Conservation (phyloP, 23 red algal genomes). For the Cyanidium caldarium region DNA sequence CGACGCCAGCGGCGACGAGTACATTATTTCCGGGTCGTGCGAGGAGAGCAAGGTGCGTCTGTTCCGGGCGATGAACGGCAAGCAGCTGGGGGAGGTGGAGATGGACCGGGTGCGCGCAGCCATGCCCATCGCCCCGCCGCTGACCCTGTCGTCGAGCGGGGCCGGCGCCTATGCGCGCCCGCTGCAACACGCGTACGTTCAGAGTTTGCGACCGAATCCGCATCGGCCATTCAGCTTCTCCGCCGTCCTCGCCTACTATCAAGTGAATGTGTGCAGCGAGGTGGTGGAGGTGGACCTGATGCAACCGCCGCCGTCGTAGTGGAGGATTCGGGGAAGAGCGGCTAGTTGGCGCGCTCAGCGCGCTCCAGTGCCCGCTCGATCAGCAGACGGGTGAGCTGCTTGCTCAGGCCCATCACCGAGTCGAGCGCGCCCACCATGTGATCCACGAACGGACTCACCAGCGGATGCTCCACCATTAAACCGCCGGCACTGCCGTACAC, state of each 20-base stretch:
- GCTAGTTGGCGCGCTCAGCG: not conserved
- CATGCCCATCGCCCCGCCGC: not conserved
- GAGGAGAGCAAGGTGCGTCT: conserved; percentile 65
- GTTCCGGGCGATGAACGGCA: conserved; percentile 8
- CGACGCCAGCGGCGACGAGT: conserved; percentile 43
- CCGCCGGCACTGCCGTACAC: conserved; percentile 48
- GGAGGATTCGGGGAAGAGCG: too few species aligned
- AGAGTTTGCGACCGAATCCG: conserved; percentile 15
- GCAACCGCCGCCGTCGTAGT: too few species aligned
- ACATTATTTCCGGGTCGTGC: conserved; percentile 73
- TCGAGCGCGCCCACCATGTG: conserved; percentile 14
- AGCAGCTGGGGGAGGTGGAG: conserved; percentile 11
- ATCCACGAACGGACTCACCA: conserved; percentile 5
- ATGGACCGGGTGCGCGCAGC: not conserved
- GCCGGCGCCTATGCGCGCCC: not conserved
- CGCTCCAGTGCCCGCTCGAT: not conserved
- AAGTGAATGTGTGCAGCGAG: conserved; percentile 10
- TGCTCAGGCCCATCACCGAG: conserved; percentile 18
- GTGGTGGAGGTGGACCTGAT: conserved; percentile 14
- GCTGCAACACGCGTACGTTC: conserved; percentile 8
- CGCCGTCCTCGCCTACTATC: conserved; percentile 8
- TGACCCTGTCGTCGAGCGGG: too few species aligned
- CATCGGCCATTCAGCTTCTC: conserved; percentile 18
- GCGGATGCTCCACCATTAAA: conserved; percentile 59
- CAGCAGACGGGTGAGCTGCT: not conserved